Evolutionary conservation across 2,329 filamentous ascomycete genomes (phyloP), one percentile per base, ranked within the genome.

Genomic region (Chaetomiaceae sp.): DNA sequence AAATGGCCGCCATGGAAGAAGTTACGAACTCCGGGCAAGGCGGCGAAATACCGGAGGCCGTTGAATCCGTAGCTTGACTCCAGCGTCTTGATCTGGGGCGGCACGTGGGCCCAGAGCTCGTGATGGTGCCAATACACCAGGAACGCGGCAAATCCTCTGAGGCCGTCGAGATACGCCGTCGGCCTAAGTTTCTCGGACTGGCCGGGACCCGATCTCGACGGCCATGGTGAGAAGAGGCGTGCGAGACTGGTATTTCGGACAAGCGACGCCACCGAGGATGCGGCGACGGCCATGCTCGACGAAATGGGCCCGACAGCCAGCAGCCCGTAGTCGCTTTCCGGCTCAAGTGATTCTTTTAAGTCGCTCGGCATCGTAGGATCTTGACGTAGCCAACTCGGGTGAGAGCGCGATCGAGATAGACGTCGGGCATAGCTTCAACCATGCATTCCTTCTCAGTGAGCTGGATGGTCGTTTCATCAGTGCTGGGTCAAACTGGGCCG

Each of bases 81-180:
- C n/a, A 83, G 68, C 1, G 72, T 66, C 8, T 59, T 46, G 36
- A 71, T 61, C 5, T 65, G 60, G 1, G 56, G 64, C 25, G 65
- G 67, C 52, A 64, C 70, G 65, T 82, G 83, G 40, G 73, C 75
- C 80, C 80, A 84, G 5, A 81, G 65, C 58, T 78, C 67, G 64
- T 85, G 75, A 65, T 85, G 81, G 48, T 84, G 79, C 59, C 77
- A 73, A 65, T 86, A 87, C 13, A 87, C 84, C 25, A 86, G 64
- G 27, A 87, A 73, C 2, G 84, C 82, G 4, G 84, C 83, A 56
- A 87, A 85, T 3, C 85, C 84, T 62, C 85, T 72, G 13, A 87
- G 69, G 13, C 84, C 84, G 59, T 87, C 84, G 18, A 84, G 73
- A 59, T 80, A 84, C n/a, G 81, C 79, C 5, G 81, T 84, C 16